Base-by-base conservation (phyloP, 2,329 filamentous ascomycete species). In the Zasmidium angulare region DNA sequence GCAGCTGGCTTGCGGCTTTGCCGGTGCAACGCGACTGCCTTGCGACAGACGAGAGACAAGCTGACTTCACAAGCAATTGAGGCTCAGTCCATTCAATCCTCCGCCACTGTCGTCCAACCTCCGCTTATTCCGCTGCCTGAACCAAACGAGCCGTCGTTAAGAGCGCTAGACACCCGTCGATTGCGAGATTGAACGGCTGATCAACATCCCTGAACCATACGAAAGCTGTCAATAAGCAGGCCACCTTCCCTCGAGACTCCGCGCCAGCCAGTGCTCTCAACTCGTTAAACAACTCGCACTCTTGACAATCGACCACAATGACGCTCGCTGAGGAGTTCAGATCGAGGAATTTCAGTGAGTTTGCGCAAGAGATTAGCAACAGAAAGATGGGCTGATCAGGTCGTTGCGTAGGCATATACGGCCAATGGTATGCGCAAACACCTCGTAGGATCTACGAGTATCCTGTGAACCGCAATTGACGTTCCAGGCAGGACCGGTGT, bases 351-450 rank as follows among this genome's bases (percentile, higher is more conserved):
- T 58, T 58, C 50, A 58, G 56, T 58, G 24, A 54, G 56, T 58
- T 26, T 26, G 31, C 11, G 4, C 21, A 2, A 9, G 7, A 3
- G 17, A 46, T 22, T 24, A 17, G 40, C 31, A 22, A 17, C 24
- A 22, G 14, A 50, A 9, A 46, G 21, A 36, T 26, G 12, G 24
- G 50, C 62, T 61, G 57, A 61, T 49, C 53, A 48, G 31, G 24
- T 24, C 29, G 46, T 49, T 49, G 53, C 50, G 19, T 58, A 87
- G 85, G 85, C 76, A 88, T 88, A 74, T 88, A 87, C 73, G 85
- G 84, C 68, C 85, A 87, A 85, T 88, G 85, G 85, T 87, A 71
- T 76, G 82, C 47, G 52, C 20, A 20, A 31, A 20, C 2, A 23
- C 36, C 1, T 4, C n/a, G 14, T 1, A 1, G 19, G 24, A 12